Percentiles rank a stretch among this genome's conserved stretches.
Evolutionary conservation across 257 asterid genomes (phyloP).

Genomic region (Primulina huaijiensis): DNA sequence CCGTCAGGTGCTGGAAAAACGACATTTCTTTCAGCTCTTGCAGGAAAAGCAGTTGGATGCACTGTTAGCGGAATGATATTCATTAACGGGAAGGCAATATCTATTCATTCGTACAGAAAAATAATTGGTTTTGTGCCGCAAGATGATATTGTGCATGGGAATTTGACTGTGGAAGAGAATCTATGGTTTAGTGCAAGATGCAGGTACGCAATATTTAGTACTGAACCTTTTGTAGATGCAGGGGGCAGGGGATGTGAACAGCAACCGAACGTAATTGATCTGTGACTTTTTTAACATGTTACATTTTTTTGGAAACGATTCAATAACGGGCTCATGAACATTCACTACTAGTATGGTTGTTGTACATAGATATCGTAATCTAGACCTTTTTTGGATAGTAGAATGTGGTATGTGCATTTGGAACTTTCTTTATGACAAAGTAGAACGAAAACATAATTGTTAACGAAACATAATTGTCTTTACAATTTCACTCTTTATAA

Average conservation of each 20-base stretch:
- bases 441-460: too few species aligned
- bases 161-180: slow-evolving; percentile 64
- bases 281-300: too few species aligned
- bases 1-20: slow-evolving; percentile 73
- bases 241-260: neutral
- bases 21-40: slow-evolving; percentile 60
- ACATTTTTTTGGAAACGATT: too few species aligned
- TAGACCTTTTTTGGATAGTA: neutral
- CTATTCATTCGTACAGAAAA: slow-evolving; percentile 49
- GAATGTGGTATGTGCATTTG: neutral
- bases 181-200: slow-evolving; percentile 64
- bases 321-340: too few species aligned
- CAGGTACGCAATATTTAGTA: slow-evolving; percentile 40
- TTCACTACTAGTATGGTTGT: too few species aligned
- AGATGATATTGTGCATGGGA: slow-evolving; percentile 68
- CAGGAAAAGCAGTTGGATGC: slow-evolving; percentile 64
- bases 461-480: neutral
- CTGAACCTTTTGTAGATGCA: neutral
- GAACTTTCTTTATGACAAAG: neutral
- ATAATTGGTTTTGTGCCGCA: slow-evolving; percentile 64
- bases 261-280: neutral
- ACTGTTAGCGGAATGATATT: slow-evolving; percentile 44
- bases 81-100: slow-evolving; percentile 45
- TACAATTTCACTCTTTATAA: neutral
- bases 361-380: too few species aligned